Percentiles rank a stretch among this genome's conserved stretches.
Evolutionary conservation across 2,329 filamentous ascomycete species (phyloP).

Genomic region (Cyphellophora attinorum): DNA sequence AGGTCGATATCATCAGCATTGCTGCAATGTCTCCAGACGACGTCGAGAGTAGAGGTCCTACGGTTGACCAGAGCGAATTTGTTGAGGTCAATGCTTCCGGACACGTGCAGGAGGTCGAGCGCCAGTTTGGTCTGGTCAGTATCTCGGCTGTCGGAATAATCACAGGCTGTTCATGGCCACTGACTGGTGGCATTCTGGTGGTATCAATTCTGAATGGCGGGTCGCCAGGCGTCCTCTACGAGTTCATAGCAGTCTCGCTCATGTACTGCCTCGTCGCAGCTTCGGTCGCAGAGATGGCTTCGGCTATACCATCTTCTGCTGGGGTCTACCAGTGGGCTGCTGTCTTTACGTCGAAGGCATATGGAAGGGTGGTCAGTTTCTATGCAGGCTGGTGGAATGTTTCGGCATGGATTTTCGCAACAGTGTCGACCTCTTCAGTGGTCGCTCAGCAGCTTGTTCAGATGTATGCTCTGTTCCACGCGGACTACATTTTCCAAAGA

Average conservation of each 20-base stretch:
- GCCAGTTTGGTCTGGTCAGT: constrained; percentile 52
- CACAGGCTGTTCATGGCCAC: constrained; percentile 54
- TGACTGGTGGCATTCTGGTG: constrained; percentile 13
- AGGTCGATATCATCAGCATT: too few relatives aligned
- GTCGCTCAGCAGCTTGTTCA: constrained; percentile 48
- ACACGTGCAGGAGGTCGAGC: constrained; percentile 52
- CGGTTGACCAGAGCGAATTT: too few relatives aligned
- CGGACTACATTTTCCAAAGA: constrained; percentile 20
- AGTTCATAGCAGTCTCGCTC: constrained; percentile 42
- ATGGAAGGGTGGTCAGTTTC: constrained; percentile 42
- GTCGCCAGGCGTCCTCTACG: constrained; percentile 45
- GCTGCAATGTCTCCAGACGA: too few relatives aligned
- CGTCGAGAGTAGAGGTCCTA: too few relatives aligned
- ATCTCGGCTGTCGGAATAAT: constrained; percentile 52
- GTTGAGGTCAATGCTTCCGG: constrained; percentile 58
- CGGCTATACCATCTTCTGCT: constrained; percentile 50
- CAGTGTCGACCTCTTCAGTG: constrained; percentile 50
- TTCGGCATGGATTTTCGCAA: constrained; percentile 51
- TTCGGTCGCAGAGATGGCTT: constrained; percentile 52
- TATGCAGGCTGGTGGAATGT: constrained; percentile 37
- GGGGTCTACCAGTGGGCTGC: constrained; percentile 55
- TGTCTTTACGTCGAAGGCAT: constrained; percentile 44
- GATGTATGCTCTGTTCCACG: constrained; percentile 51
- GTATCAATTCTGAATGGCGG: constrained; percentile 17
- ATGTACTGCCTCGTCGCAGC: constrained; percentile 53